Conservation (phyloP, 2,329 filamentous ascomycete species). For the Sclerotinia minor region DNA sequence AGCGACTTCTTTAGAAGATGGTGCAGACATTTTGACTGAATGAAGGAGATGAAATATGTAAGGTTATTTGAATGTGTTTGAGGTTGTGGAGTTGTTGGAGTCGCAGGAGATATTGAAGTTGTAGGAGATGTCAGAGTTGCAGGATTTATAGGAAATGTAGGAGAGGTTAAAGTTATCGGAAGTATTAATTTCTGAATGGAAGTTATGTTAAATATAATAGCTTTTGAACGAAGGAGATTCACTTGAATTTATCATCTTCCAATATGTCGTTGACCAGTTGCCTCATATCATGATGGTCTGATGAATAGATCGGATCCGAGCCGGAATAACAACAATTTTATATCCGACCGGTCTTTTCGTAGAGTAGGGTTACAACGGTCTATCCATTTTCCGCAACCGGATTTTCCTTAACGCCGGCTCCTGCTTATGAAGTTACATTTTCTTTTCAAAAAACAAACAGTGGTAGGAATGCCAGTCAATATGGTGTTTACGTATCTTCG, state of each 20-base stretch:
- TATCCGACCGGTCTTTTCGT: conserved; percentile 4
- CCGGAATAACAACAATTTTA: not conserved
- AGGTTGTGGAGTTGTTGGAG: not conserved
- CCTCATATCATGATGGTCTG: not conserved
- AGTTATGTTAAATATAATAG: not conserved
- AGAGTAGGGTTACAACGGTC: too few relatives aligned
- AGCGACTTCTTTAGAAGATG: conserved; percentile 37
- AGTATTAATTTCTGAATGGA: not conserved
- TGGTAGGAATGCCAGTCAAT: too few relatives aligned
- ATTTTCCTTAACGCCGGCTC: not conserved
- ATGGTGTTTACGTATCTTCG: not conserved
- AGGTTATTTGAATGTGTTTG: not conserved
- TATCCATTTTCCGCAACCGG: not conserved
- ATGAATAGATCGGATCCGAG: conserved; percentile 13
- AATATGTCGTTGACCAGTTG: not conserved
- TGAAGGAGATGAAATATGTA: not conserved
- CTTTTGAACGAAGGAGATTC: conserved; percentile 7
- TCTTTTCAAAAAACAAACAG: too few relatives aligned
- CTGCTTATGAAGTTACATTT: too few relatives aligned
- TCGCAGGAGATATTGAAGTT: too few relatives aligned
- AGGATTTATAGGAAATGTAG: not conserved
- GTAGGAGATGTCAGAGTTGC: not conserved
- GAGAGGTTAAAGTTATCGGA: too few relatives aligned
- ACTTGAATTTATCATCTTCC: conserved; percentile 15
- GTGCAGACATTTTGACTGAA: conserved; percentile 4